These are phyloP conservation scores for Chlorophyllum brunneum DNA, from an alignment of 768 basidiomycete genomes.

Conservation along the genomic window DNA sequence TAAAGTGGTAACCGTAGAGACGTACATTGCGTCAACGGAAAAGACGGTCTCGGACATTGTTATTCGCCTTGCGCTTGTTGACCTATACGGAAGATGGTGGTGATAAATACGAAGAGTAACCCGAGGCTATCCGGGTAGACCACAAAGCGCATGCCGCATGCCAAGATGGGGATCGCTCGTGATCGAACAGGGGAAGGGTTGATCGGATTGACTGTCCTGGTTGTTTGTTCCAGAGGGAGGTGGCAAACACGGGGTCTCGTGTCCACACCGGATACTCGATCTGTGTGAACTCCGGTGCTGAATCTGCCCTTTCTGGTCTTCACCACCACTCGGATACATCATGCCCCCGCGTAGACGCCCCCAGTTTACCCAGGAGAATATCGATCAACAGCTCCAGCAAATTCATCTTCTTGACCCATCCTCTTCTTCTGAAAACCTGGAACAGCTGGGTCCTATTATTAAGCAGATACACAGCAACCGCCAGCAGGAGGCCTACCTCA, in stretches of 20 bases:
- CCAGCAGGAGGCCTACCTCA: conserved; percentile 86
- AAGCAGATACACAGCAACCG: conserved; percentile 87
- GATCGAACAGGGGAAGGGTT: conserved; percentile 1
- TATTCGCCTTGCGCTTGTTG: conserved; percentile 1
- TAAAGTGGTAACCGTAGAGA: conserved; percentile 15
- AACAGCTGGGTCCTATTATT: conserved; percentile 92
- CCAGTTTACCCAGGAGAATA: conserved; percentile 76
- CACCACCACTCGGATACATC: conserved; percentile 22
- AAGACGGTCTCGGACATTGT: conserved; percentile 33
- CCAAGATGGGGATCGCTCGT: neutral
- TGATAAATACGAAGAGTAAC: conserved; percentile 10
- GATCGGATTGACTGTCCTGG: conserved; percentile 10
- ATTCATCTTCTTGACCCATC: conserved; percentile 86
- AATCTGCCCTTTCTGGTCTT: conserved; percentile 16
- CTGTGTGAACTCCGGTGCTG: conserved; percentile 19
- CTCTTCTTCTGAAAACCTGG: conserved; percentile 89
- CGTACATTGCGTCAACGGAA: conserved; percentile 42
- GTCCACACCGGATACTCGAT: conserved; percentile 17
- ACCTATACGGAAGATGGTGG: conserved; percentile 11
- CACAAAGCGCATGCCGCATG: neutral
- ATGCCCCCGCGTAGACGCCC: conserved; percentile 79
- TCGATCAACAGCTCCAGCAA: conserved; percentile 89
- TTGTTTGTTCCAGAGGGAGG: conserved; percentile 32
- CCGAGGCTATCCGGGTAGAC: conserved; percentile 9
- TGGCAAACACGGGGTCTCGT: conserved; percentile 34